Base-by-base conservation (phyloP, 768 basidiomycete species). In the Amanita fuliginea region DNA sequence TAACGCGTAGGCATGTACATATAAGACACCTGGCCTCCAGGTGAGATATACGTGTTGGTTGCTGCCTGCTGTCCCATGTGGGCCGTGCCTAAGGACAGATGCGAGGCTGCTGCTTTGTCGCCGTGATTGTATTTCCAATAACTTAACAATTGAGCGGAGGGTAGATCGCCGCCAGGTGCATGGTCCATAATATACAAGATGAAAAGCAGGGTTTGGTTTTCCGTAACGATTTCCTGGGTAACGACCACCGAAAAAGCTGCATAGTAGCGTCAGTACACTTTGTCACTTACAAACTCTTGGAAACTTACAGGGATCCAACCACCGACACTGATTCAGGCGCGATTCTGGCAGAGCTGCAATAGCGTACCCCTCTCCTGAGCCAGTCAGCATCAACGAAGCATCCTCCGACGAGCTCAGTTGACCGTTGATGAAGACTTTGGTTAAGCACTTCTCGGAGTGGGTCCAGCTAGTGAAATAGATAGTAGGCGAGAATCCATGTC, bases 121-220 rank as follows among this genome's bases (percentile, higher is more conserved):
- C 45, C 54, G 43, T 55, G 53, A 54, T 60, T 56, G 55, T 66
- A 67, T 56, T 64, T 66, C 61, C 68, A 69, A 61, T 75, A 76
- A 35, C 71, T 73, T 54, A 78, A 49, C 54, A 88, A 68, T 58
- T 81, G 74, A 52, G 76, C 83, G 42, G 77, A 74, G 13, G 86
- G 83, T 64, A 72, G 66, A 49, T 64, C 60, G 52, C 69, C 69
- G 32, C 68, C 66, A 55, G 69, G 64, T 55, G 68, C 71, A 59
- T 81, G 77, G 57, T 83, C 79, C 56, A 88, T 67, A 55, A 83
- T 77, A 62, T 86, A 87, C 43, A 80, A 70, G 55, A 86, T 65
- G 56, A 74, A 75, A 46, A 85, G 74, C 46, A 85, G 66, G 14
- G 77, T 72, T 53, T 75, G 73, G 56, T 74, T 74, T 65, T 86